Conservation (phyloP, 352 stramenopile genomes). For the Phytophthora ramorum region DNA sequence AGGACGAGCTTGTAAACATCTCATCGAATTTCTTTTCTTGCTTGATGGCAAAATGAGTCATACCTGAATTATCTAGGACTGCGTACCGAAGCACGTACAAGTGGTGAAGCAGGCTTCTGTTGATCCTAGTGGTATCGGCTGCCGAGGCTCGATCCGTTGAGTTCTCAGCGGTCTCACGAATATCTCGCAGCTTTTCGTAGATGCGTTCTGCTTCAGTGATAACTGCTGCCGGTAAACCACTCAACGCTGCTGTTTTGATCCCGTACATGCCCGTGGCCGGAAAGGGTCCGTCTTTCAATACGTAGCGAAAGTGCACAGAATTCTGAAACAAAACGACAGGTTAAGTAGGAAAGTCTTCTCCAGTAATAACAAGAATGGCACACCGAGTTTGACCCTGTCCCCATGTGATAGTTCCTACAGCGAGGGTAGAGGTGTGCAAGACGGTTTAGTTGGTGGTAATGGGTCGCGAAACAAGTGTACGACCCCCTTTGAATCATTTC, state of each 20-base stretch:
- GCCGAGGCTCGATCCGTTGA: conserved; percentile 11
- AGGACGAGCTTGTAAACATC: conserved; percentile 1
- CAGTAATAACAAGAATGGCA: not conserved
- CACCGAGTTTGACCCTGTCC: conserved; percentile 51
- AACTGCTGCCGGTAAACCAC: conserved; percentile 68
- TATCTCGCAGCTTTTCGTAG: conserved; percentile 42
- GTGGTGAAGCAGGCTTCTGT: conserved; percentile 74
- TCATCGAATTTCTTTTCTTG: not conserved
- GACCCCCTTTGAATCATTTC: conserved; percentile 68
- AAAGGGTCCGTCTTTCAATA: conserved; percentile 74
- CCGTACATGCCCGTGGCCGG: conserved; percentile 74
- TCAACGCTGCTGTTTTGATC: conserved; percentile 81
- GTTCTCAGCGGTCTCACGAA: conserved; percentile 29
- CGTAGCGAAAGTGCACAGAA: conserved; percentile 64
- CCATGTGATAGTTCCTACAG: conserved; percentile 79
- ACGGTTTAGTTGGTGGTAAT: conserved; percentile 85
- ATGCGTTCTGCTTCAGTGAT: conserved; percentile 62
- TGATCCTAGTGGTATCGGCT: conserved; percentile 25
- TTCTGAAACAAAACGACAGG: conserved; percentile 37
- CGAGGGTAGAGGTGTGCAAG: conserved; percentile 71
- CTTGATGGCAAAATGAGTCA: not conserved
- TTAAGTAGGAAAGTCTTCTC: not conserved
- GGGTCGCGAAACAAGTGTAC: conserved; percentile 92
- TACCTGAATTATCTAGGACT: conserved; percentile 67
- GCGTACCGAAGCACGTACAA: conserved; percentile 74